Evolutionary conservation across 805 yeast genomes (phyloP), one percentile per base, ranked within the genome.

Genomic region (Myxozyma udenii): DNA sequence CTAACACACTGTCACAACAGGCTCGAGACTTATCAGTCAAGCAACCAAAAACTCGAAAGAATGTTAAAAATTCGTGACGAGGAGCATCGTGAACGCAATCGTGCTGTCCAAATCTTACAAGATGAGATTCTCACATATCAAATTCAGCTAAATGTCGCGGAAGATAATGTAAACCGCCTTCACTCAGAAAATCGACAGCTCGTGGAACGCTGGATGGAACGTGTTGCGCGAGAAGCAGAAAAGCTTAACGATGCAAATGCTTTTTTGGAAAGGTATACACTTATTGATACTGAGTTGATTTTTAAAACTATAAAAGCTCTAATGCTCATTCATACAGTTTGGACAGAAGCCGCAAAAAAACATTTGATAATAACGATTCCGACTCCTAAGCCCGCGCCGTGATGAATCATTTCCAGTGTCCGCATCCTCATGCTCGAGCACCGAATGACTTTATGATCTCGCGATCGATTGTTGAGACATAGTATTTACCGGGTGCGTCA

Each of bases 401-500:
- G n/a, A n/a, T n/a, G n/a, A n/a, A n/a, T n/a, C n/a, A n/a, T n/a
- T n/a, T n/a, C n/a, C n/a, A n/a, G n/a, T n/a, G n/a, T n/a, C n/a
- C n/a, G n/a, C n/a, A n/a, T n/a, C n/a, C n/a, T n/a, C n/a, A n/a
- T n/a, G n/a, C n/a, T n/a, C n/a, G n/a, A n/a, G n/a, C n/a, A n/a
- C n/a, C n/a, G n/a, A n/a, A n/a, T n/a, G n/a, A n/a, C 33, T 11
- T 19, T 9, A 22, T 24, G 21, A 5, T 25, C 28, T 9, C 25
- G 30, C 72, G 57, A 49, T 75, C 72, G 3, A 87, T 86, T 7
- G 88, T 83, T 14, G 93, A 79, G 5, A 90, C 79, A 66, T 78
- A 90, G 67, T 86, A 89, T 7, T 79, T 81, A 48, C 88, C 88
- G 43, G 85, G 87, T 4, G 83, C 81, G 55, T 72, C 74, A 0